Base-by-base conservation (phyloP, 371 early-diverging fungal species). In the Mucor saturninus region DNA sequence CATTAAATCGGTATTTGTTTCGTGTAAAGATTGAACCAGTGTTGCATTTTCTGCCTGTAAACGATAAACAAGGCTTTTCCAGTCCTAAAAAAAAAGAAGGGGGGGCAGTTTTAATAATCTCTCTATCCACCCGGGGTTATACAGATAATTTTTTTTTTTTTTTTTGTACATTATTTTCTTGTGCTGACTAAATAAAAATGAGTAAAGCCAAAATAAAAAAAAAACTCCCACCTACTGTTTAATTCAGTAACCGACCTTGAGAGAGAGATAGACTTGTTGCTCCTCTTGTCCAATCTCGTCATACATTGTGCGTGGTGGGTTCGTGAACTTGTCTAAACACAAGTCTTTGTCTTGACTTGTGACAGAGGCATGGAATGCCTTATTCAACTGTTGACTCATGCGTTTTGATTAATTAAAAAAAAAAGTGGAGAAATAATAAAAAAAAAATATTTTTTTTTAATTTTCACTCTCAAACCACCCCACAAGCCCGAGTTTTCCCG, bases 401-500 rank as follows among this genome's bases (percentile, higher is more conserved):
- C 49, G 50, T n/a, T n/a, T n/a, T n/a, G n/a, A n/a, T n/a, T n/a
- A n/a, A n/a, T n/a, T n/a, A n/a, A 45, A 42, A 5, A 52, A 58
- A 42, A 57, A 39, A 14, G 49, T 46, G 35, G 29, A 56, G 51
- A 37, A 48, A 52, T 46, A 45, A 54, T 29, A 49, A 56, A 51
- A 56, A 64, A 52, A 57, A 62, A 54, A 56, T 10, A 48, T 11
- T 49, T 29, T 29, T n/a, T 8, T 64, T 15, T n/a, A n/a, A n/a
- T n/a, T n/a, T 21, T 21, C 21, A 21, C 21, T 21, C 21, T 21
- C 21, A 21, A 21, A 21, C 1, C 21, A 21, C 21, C 21, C 21
- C 21, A 21, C 50, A 58, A 59, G 56, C 68, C 68, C 68, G 68
- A 63, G 43, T 63, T 68, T 40, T 68, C 63, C 68, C 68, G 68